These are phyloP conservation scores for Leishmania amazonensis DNA, from an alignment of 208 protist genomes.

Conservation along the genomic window DNA sequence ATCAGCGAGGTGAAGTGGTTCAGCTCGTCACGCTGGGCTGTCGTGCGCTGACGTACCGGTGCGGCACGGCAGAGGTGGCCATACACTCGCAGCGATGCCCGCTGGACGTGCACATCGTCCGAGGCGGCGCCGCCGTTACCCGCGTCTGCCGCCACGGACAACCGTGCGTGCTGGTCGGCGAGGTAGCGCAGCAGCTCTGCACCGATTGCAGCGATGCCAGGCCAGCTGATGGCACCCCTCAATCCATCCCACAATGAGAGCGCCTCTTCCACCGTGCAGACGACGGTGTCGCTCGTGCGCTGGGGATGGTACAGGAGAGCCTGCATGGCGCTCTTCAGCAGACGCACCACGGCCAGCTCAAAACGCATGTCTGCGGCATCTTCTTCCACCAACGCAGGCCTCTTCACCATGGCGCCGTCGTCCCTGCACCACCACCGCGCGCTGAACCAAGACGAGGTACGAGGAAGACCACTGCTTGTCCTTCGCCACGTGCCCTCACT, in stretches of 20 bases:
- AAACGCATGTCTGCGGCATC: conserved; percentile 29
- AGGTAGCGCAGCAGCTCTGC: conserved; percentile 43
- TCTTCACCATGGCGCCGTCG: background rate
- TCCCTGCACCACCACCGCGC: conserved; percentile 8
- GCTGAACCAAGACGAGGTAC: conserved; percentile 10
- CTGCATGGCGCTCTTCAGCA: conserved; percentile 62
- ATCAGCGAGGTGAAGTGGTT: conserved; percentile 14
- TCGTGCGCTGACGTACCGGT: conserved; percentile 9
- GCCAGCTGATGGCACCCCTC: conserved; percentile 39
- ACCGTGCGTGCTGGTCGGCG: conserved; percentile 10
- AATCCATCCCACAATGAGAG: conserved; percentile 42
- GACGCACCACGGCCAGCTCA: conserved; percentile 44
- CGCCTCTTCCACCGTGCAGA: conserved; percentile 35
- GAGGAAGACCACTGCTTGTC: background rate
- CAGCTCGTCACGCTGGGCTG: conserved; percentile 21
- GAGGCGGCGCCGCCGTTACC: background rate
- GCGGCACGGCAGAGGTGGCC: conserved; percentile 15
- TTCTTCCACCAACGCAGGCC: background rate
- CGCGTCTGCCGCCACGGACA: background rate
- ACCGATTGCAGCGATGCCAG: conserved; percentile 38
- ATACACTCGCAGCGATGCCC: conserved; percentile 20
- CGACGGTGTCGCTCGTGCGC: conserved; percentile 7
- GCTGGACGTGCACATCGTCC: conserved; percentile 9
- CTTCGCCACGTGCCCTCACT: background rate
- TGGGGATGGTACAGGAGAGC: conserved; percentile 36